These are phyloP conservation scores for Nigrospora osmanthi DNA, from an alignment of 2,329 filamentous ascomycete species.

Conservation along the genomic window DNA sequence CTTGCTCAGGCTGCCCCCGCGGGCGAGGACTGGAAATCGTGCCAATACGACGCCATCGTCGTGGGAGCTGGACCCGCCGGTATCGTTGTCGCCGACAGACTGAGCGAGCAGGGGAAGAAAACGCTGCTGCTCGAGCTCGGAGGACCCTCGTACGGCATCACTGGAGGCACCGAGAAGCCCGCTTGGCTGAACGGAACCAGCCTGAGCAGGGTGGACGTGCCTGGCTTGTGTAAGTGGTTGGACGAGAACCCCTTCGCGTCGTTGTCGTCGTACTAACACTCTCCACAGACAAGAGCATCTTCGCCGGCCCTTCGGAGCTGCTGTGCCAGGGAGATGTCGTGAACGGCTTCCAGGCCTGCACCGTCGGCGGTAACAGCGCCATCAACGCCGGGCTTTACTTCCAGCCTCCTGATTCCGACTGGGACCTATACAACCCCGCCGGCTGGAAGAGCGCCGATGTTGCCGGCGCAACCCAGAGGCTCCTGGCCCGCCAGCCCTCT, in stretches of 20 bases:
- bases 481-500: slow-evolving; percentile 34
- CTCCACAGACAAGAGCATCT: slow-evolving; percentile 37
- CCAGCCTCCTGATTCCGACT: slow-evolving; percentile 43
- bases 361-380: slow-evolving; percentile 41
- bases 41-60: slow-evolving; percentile 29
- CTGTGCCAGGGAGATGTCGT: slow-evolving; percentile 30
- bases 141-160: slow-evolving; percentile 39
- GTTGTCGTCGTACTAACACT: slow-evolving; percentile 4
- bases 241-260: not conserved
- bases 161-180: slow-evolving; percentile 37
- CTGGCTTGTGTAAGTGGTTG: slow-evolving; percentile 33
- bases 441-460: slow-evolving; percentile 45
- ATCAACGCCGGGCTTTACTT: slow-evolving; percentile 48
- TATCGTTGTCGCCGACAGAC: slow-evolving; percentile 40
- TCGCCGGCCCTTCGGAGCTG: slow-evolving; percentile 28
- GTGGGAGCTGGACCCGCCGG: slow-evolving; percentile 44
- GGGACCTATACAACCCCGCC: slow-evolving; percentile 37
- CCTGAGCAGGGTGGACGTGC: slow-evolving; percentile 43
- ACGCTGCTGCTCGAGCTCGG: slow-evolving; percentile 45
- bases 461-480: slow-evolving; percentile 31
- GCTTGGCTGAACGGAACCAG: slow-evolving; percentile 38
- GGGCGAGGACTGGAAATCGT: slow-evolving; percentile 12
- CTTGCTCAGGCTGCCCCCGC: not conserved
- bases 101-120: slow-evolving; percentile 42
- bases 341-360: slow-evolving; percentile 39